Base-by-base conservation (phyloP, 73 alveolate species). In the Uronychia setigera region DNA sequence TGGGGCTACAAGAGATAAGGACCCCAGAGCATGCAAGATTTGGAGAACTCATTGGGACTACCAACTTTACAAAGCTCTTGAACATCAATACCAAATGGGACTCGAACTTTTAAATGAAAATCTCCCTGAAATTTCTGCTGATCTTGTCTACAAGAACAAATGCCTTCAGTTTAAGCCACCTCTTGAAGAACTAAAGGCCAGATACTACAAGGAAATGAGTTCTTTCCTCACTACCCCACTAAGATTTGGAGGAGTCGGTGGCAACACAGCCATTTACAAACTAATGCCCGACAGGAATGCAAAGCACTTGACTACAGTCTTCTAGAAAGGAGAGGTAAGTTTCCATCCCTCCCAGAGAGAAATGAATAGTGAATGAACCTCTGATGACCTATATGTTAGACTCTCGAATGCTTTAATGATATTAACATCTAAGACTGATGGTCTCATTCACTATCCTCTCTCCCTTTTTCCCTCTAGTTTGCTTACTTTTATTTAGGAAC, bases 81-180 rank as follows among this genome's bases (percentile, higher is more conserved):
- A 98, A 92, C 94, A 92, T 78, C 98, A 99, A 92, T 99, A 98
- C 89, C 81, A 96, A 83, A 96, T 93, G 84, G 99, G 99, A 31
- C 91, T 99, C 82, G 98, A 98, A 79, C 90, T 93, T 85, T 95
- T 98, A 59, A 97, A 97, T 88, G 98, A 98, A 78, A 94, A 96
- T 85, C 88, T 98, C 74, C 97, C 99, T 29, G 99, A 98, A 82
- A 98, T 97, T 86, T 95, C 97, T 59, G 98, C 99, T 29, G 99
- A 99, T 90, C 86, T 99, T 84, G 97, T 95, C 5, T 94, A 96
- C 82, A 89, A 87, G 75, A 95, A 93, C 86, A 95, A 95, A 90
- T 93, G 91, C 88, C 89, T 97, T 28, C 95, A 91, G 59, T 95
- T 98, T 85, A 97, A 96, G 84, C 99, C 99, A 5, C 97, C 99